Percentiles rank a stretch among this genome's conserved stretches.
These are phyloP conservation scores for Pistacia atlantica DNA, from an alignment of 345 rosid species.

Conservation along the genomic window DNA sequence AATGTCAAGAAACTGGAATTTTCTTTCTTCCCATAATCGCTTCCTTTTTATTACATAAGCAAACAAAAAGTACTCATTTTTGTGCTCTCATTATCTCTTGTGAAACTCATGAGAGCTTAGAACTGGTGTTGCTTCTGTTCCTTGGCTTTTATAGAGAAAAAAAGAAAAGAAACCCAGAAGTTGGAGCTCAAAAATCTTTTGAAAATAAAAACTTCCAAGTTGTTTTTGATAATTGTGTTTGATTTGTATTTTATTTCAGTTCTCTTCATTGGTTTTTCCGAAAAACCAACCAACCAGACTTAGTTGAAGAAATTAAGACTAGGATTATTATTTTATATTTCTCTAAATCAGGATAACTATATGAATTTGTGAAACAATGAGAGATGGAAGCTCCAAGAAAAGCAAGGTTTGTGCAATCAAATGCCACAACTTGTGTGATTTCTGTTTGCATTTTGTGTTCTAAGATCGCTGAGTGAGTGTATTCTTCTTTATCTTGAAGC, in stretches of 20 bases:
- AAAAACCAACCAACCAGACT: conserved; percentile 18
- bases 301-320: conserved; percentile 5
- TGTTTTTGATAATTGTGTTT: neutral
- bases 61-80: conserved; percentile 22
- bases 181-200: neutral
- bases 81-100: conserved; percentile 22
- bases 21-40: conserved; percentile 27
- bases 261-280: conserved; percentile 13
- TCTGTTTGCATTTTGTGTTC: conserved; percentile 17
- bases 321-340: conserved; percentile 9
- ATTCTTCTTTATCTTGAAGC: conserved; percentile 44
- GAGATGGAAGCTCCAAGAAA: conserved; percentile 77
- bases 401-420: conserved; percentile 60
- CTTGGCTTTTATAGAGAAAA: conserved; percentile 3
- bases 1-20: conserved; percentile 36
- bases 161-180: conserved; percentile 2
- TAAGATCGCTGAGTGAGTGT: conserved; percentile 17
- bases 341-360: conserved; percentile 29
- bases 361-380: conserved; percentile 79
- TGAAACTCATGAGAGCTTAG: conserved; percentile 3
- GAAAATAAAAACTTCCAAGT: neutral
- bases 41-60: conserved; percentile 35
- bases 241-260: neutral
- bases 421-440: conserved; percentile 17
- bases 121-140: conserved; percentile 10